Base-by-base conservation (phyloP, 2,329 filamentous ascomycete genomes). In the Ophiostoma triangulosporum region DNA sequence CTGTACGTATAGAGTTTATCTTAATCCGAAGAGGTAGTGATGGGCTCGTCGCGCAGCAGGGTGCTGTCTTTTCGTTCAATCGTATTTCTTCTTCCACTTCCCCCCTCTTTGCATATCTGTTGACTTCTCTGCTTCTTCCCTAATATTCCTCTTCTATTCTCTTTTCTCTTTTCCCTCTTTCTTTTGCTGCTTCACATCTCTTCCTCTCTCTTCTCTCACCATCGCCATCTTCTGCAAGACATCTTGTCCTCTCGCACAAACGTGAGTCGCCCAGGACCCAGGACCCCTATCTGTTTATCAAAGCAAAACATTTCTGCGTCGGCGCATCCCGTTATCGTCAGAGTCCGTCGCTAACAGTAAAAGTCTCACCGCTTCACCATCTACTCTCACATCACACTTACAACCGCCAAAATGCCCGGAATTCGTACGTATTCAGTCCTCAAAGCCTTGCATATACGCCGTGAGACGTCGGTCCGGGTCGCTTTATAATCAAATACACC, bases 371-470 rank as follows among this genome's bases (percentile, higher is more conserved):
- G 22, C 22, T 26, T 31, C 45, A 22, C 20, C 45, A n/a, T n/a
- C 27, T 20, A 24, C 14, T 15, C 32, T 48, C 31, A 22, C 50
- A 33, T 26, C 46, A 11, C 26, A 26, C 15, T 46, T 22, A 35
- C 26, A 53, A 53, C 61, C 62, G 62, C 59, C 65, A 74, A 58
- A 48, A 77, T 78, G 75, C 69, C 70, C 65, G 74, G 73, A 60
- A 69, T 77, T 64, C 73, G 75, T 77, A 66, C 68, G 73, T 74
- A 48, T 45, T n/a, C n/a, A n/a, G n/a, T n/a, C n/a, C n/a, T n/a
- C n/a, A n/a, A n/a, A n/a, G n/a, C n/a, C n/a, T 43, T 8, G 24
- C 22, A 27, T 26, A 22, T 24, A 49, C 12, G 22, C 6, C 11
- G 9, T 32, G 3, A 33, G 5, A 17, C 11, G n/a, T n/a, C n/a